Percentiles rank a stretch among this genome's conserved stretches.
These are phyloP conservation scores for Scedosporium apiospermum DNA, from an alignment of 2,329 filamentous ascomycete species.

Conservation along the genomic window DNA sequence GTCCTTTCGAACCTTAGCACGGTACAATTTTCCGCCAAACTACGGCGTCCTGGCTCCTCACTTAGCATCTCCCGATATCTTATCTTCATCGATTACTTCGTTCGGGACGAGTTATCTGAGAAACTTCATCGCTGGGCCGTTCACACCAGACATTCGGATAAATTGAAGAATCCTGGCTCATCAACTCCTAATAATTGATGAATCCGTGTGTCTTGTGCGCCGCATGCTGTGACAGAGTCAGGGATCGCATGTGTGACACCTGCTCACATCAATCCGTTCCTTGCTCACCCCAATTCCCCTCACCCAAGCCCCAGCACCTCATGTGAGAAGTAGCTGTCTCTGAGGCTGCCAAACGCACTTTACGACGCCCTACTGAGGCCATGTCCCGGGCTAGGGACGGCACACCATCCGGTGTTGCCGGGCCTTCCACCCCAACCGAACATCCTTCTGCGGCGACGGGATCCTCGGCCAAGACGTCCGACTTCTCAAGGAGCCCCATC, in stretches of 20 bases:
- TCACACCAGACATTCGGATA: too few relatives aligned
- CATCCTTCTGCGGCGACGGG: conserved; percentile 1
- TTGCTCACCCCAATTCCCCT: background rate
- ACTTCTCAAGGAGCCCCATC: conserved; percentile 13
- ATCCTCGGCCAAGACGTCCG: background rate
- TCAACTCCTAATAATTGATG: background rate
- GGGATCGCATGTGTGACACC: background rate
- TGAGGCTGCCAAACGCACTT: background rate
- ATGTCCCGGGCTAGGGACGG: conserved; percentile 22
- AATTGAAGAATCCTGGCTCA: background rate
- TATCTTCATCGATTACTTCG: too few relatives aligned
- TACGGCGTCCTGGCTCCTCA: too few relatives aligned
- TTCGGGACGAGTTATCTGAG: too few relatives aligned
- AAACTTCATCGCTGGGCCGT: too few relatives aligned
- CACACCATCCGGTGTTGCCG: conserved; percentile 22
- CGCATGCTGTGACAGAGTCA: background rate
- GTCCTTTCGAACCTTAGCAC: too few relatives aligned
- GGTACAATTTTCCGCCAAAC: too few relatives aligned
- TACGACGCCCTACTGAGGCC: conserved; percentile 7
- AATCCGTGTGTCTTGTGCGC: background rate
- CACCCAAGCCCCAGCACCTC: background rate
- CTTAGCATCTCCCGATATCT: too few relatives aligned
- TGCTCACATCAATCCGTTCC: background rate
- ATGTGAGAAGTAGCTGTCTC: background rate
- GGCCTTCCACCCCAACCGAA: conserved; percentile 14